Evolutionary conservation across 192 early-diverging fungal species (phyloP).

Genomic region (Backusella parvicylindrica): DNA sequence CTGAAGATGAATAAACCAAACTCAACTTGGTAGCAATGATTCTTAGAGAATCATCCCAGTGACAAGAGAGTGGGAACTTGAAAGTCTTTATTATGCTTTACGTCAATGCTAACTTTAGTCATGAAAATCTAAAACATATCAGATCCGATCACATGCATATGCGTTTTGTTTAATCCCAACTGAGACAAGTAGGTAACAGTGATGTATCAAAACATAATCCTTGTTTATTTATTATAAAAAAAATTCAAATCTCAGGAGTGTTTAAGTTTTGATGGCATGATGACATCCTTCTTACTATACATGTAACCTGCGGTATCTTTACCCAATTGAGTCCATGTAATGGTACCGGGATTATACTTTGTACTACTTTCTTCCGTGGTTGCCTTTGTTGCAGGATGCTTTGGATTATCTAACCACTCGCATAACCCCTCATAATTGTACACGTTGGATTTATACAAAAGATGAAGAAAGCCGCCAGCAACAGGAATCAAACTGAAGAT

Average conservation of each 20-base stretch:
- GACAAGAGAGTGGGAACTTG: too few relatives aligned
- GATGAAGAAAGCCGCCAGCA: constrained; percentile 12
- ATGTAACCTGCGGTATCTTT: background rate
- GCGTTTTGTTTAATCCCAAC: too few relatives aligned
- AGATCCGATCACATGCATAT: too few relatives aligned
- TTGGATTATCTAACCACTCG: constrained; percentile 12
- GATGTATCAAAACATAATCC: too few relatives aligned
- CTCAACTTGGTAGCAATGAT: too few relatives aligned
- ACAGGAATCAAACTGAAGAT: constrained; percentile 20
- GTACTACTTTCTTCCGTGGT: background rate
- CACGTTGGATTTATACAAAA: constrained; percentile 28
- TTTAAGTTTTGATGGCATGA: background rate
- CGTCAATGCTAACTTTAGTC: too few relatives aligned
- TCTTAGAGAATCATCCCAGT: too few relatives aligned
- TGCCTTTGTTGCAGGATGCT: background rate
- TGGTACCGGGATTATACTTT: background rate
- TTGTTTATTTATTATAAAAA: background rate
- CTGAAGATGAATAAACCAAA: too few relatives aligned
- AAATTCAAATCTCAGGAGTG: background rate
- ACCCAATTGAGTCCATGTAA: background rate
- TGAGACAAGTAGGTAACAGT: too few relatives aligned
- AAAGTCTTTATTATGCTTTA: too few relatives aligned
- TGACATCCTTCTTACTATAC: background rate
- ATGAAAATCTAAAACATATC: too few relatives aligned
- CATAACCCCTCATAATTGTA: constrained; percentile 22